A percentile compares a stretch with the other conserved stretches of the same genome.
phyloP scores from a whole-genome alignment of 768 basidiomycete species.

The Termitomyces sp. region DNA sequence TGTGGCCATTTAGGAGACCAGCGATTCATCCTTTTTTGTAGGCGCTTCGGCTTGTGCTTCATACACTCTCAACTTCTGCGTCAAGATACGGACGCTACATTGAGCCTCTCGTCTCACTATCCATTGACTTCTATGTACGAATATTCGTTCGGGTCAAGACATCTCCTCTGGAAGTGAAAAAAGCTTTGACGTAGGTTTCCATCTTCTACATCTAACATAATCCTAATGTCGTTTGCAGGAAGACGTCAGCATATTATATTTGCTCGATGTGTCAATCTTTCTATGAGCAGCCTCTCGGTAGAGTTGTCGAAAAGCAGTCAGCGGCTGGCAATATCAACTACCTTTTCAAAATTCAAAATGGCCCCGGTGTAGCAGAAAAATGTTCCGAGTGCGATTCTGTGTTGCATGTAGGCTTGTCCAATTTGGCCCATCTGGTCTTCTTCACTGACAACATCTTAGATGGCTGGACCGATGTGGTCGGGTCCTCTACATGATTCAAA shows the following conservation, averaged over 20 bases:
- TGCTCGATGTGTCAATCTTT: conserved; percentile 82
- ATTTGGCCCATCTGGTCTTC: not conserved
- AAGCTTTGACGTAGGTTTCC: conserved; percentile 60
- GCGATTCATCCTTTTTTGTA: conserved; percentile 22
- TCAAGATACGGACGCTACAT: conserved; percentile 91
- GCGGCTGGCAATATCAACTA: conserved; percentile 54
- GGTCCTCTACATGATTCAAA: conserved; percentile 75
- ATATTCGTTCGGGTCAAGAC: conserved; percentile 80
- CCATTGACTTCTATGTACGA: conserved; percentile 97
- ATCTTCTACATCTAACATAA: not conserved
- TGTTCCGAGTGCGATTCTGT: conserved; percentile 82
- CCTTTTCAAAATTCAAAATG: conserved; percentile 68
- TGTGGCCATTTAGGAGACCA: not conserved
- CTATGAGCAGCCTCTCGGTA: conserved; percentile 84
- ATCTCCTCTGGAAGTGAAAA: conserved; percentile 82
- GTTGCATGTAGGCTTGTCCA: conserved; percentile 59
- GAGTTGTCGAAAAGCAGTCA: conserved; percentile 55
- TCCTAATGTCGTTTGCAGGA: conserved; percentile 43
- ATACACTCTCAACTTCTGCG: conserved; percentile 82
- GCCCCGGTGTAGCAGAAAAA: conserved; percentile 59
- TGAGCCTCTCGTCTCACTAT: conserved; percentile 82
- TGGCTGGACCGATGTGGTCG: conserved; percentile 97
- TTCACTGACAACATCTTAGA: conserved; percentile 33
- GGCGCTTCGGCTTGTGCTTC: conserved; percentile 90
- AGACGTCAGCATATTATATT: conserved; percentile 81